Base-by-base conservation (phyloP, 164 flowering plant genomes). In the Dillenia turbinata region DNA sequence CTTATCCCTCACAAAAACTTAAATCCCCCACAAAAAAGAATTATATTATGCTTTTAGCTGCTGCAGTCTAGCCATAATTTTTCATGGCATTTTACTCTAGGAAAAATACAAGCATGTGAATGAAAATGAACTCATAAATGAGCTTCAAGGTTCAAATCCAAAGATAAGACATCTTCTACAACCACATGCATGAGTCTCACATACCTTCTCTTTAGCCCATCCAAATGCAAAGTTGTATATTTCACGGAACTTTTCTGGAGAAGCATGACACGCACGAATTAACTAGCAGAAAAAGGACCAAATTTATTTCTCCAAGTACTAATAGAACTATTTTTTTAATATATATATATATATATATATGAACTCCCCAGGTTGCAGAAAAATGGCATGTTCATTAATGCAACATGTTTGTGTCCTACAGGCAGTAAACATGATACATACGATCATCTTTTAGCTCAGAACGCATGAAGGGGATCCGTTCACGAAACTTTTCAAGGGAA, bases 171-270 rank as follows among this genome's bases (percentile, higher is more conserved):
- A 51, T 51, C 16, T 10, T 15, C 60, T 51, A 47, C 8, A 22
- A n/a, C 22, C 47, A 11, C 33, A 16, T 26, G 33, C 9, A 12
- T 16, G n/a, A 44, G 26, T 1, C 8, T 46, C 14, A 45, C 57
- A 47, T 78, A 95, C 97, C 96, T 95, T 95, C 78, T 91, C 99
- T 79, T 85, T 89, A 59, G 99, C 99, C 99, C 99, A 95, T 56
- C 85, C 87, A 78, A 92, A 94, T 13, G 99, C 94, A 78, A 91
- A 95, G 74, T 84, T 85, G 70, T 95, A 92, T 75, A 95, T 87
- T 71, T 95, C 97, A 26, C 92, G 89, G 67, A 92, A 92, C 72
- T 89, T 95, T 48, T 86, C 97, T 95, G 93, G 40, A 73, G 19
- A 83, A 49, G 33, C 33, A 57, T 9, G 57, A 65, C 8, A 59